Base-by-base conservation (phyloP, 2,329 filamentous ascomycete species). In the Sarocladiaceae sp. region DNA sequence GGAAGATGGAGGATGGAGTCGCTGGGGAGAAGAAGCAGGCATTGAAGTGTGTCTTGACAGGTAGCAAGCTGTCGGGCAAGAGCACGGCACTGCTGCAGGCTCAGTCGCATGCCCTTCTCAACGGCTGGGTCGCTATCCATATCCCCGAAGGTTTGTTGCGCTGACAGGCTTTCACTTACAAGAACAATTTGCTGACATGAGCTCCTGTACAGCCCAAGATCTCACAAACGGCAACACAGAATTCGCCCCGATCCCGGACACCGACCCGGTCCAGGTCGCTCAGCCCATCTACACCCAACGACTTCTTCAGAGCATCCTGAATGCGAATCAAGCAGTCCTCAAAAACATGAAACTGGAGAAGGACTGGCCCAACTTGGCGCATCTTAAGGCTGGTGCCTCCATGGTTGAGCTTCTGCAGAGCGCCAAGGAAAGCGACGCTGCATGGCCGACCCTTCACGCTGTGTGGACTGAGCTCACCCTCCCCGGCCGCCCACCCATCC, bases 51-150 rank as follows among this genome's bases (percentile, higher is more conserved):
- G 79, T 97, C 26, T 57, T 97, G 48, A 84, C 81, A 40, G 94
- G 94, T 3, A 80, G 83, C 52, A 84, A 80, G 64, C 79, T 85
- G 37, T 82, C 86, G 13, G 94, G 94, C 31, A 99, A 97, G 80
- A 96, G 88, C 66, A 83, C 94, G 60, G 72, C 96, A 62, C 69
- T 95, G 62, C 75, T 96, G 42, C 92, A 97, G 72, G 88, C 87
- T 35, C 83, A 95, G 79, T 76, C 87, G 17, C 86, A 92, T 69
- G 93, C 83, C 1, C 84, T 93, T 58, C 67, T 92, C 62, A 90
- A 90, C 66, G 80, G 87, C 25, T 97, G 92, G 90, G 78, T 96
- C 40, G 91, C 97, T 44, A 78, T 99, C 54, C 87, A 89, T 63
- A 79, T 97, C 50, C 92, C 94, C 33, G 91, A 99, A 73, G 88